Evolutionary conservation across 208 protist species (phyloP).

Genomic region (Dictyostelium gargantuum): DNA sequence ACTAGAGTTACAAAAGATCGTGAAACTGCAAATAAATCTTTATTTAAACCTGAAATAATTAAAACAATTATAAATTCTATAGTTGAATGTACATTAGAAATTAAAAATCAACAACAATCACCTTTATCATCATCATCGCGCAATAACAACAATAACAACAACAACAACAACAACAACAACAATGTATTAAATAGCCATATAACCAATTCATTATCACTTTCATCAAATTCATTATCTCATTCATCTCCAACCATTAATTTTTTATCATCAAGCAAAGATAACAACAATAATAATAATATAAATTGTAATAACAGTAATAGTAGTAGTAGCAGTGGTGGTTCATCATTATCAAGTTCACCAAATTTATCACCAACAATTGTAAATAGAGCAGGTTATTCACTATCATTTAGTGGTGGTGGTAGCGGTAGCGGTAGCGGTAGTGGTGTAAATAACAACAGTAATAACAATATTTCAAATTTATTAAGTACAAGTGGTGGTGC

Average conservation of each 20-base stretch:
- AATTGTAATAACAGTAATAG: neutral
- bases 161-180: neutral
- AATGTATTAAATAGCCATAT: neutral
- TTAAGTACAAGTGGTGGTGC: neutral
- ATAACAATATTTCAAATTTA: neutral
- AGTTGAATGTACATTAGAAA: conserved; percentile 10
- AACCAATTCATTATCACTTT: neutral
- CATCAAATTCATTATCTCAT: neutral
- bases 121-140: neutral
- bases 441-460: neutral
- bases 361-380: neutral
- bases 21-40: neutral
- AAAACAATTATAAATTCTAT: conserved; percentile 19
- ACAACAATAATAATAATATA: neutral
- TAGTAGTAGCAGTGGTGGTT: neutral
- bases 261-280: neutral
- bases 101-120: neutral
- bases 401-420: neutral
- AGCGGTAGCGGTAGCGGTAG: neutral
- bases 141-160: neutral
- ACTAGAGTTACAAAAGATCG: neutral
- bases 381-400: neutral
- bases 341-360: neutral
- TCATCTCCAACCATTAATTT: neutral
- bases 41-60: conserved; percentile 23